These are phyloP conservation scores for Leucoagaricus sp. DNA, from an alignment of 1,284 basidiomycete genomes.

Conservation along the genomic window DNA sequence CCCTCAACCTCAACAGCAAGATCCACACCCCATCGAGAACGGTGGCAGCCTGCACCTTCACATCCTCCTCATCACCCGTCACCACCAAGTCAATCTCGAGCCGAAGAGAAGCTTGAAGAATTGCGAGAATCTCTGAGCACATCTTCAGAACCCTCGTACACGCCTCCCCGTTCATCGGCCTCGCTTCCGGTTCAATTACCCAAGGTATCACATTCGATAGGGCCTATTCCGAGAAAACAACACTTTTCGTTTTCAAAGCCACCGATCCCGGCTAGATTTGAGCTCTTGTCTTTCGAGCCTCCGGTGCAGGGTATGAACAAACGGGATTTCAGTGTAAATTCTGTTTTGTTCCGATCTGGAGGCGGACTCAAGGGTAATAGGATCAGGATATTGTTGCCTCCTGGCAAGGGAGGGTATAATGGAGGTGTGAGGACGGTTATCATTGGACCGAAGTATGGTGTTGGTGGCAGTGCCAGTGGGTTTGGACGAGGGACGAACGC, in stretches of 20 bases:
- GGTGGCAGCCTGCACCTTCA: conserved; percentile 46
- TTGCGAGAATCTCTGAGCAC: conserved; percentile 43
- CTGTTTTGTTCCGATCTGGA: conserved; percentile 60
- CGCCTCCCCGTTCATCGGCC: conserved; percentile 45
- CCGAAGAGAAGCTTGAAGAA: conserved; percentile 32
- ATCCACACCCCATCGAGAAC: conserved; percentile 30
- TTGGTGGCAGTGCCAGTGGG: conserved; percentile 29
- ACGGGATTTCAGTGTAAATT: conserved; percentile 67
- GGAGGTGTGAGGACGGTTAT: conserved; percentile 46
- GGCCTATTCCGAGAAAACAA: conserved; percentile 49
- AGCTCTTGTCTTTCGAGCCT: conserved; percentile 76
- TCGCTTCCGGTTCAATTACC: conserved; percentile 60
- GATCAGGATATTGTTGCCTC: conserved; percentile 50
- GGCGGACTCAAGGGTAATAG: conserved; percentile 45
- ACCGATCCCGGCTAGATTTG: conserved; percentile 51
- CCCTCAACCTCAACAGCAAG: conserved; percentile 15
- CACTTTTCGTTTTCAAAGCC: conserved; percentile 41
- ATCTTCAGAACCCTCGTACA: conserved; percentile 50
- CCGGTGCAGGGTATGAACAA: conserved; percentile 68
- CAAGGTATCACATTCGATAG: conserved; percentile 38
- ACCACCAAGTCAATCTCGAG: conserved; percentile 38
- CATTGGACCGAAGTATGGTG: conserved; percentile 25
- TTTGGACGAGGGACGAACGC: conserved; percentile 52
- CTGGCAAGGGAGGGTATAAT: conserved; percentile 44
- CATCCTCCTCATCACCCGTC: neutral